A percentile compares a stretch with the other conserved stretches of the same genome.
These are phyloP conservation scores for Massarina eburnea DNA, from an alignment of 2,329 filamentous ascomycete genomes.

Conservation along the genomic window DNA sequence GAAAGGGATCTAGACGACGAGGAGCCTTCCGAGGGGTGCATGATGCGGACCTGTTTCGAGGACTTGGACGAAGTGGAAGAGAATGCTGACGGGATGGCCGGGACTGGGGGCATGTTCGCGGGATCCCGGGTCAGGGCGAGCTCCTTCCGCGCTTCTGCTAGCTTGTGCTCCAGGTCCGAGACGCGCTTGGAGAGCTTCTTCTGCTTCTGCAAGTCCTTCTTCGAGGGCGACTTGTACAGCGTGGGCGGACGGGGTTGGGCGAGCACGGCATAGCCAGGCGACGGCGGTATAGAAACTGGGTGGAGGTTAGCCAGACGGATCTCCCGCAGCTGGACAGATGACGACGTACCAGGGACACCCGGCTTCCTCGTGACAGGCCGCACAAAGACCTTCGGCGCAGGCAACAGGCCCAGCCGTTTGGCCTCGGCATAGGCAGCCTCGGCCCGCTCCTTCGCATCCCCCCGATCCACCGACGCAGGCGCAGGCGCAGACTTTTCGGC, in stretches of 20 bases:
- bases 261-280: conserved; percentile 8
- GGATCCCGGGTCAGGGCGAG: conserved; percentile 49
- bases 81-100: conserved; percentile 37
- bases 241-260: conserved; percentile 22
- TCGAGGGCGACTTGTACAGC: conserved; percentile 54
- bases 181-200: conserved; percentile 61
- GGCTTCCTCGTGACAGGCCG: conserved; percentile 21
- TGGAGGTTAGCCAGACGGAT: neutral
- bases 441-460: conserved; percentile 29
- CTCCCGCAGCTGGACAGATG: no score
- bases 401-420: conserved; percentile 37
- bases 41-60: conserved; percentile 21
- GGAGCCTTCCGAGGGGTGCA: no score
- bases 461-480: conserved; percentile 13
- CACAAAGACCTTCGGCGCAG: conserved; percentile 35
- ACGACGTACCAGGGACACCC: neutral
- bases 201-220: conserved; percentile 60
- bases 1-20: no score
- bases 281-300: conserved; percentile 3
- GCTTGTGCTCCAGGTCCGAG: conserved; percentile 61
- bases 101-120: conserved; percentile 42
- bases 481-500: conserved; percentile 5
- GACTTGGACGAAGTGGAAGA: conserved; percentile 17
- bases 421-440: conserved; percentile 35
- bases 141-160: conserved; percentile 58